A percentile compares a stretch with the other conserved stretches of the same genome.
Conservation (phyloP, 1,284 basidiomycete genomes). For the Mycena sp. region DNA sequence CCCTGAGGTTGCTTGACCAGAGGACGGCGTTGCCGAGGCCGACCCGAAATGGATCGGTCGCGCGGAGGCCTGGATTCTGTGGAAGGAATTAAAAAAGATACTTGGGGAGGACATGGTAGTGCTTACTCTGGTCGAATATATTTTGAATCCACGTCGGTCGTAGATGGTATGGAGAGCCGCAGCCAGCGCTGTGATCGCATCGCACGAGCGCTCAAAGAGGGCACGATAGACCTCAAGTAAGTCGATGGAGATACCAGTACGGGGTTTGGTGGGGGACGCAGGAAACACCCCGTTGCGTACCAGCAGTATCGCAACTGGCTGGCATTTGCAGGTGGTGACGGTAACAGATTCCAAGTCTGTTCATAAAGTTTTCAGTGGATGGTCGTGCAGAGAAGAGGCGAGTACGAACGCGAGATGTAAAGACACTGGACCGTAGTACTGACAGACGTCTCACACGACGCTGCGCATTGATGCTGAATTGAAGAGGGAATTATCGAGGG, state of each 20-base stretch:
- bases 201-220: constrained; percentile 32
- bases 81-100: not conserved
- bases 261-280: constrained; percentile 9
- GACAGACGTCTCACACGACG: no score
- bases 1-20: constrained; percentile 16
- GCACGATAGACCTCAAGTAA: constrained; percentile 26
- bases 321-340: constrained; percentile 1
- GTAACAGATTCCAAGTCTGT: no score
- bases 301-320: constrained; percentile 1
- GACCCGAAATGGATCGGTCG: not conserved
- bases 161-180: constrained; percentile 25
- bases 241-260: constrained; percentile 21
- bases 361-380: no score
- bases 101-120: not conserved
- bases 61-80: not conserved
- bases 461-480: no score
- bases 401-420: no score
- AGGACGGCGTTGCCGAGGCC: not conserved
- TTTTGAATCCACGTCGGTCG: constrained; percentile 14
- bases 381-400: no score
- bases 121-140: not conserved
- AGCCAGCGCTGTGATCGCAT: constrained; percentile 30
- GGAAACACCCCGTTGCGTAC: constrained; percentile 27
- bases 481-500: no score
- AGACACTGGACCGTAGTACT: no score